A percentile compares a stretch with the other conserved stretches of the same genome.
These are phyloP conservation scores for Clitopilus passeckerianus DNA, from an alignment of 768 basidiomycete genomes.

Conservation along the genomic window DNA sequence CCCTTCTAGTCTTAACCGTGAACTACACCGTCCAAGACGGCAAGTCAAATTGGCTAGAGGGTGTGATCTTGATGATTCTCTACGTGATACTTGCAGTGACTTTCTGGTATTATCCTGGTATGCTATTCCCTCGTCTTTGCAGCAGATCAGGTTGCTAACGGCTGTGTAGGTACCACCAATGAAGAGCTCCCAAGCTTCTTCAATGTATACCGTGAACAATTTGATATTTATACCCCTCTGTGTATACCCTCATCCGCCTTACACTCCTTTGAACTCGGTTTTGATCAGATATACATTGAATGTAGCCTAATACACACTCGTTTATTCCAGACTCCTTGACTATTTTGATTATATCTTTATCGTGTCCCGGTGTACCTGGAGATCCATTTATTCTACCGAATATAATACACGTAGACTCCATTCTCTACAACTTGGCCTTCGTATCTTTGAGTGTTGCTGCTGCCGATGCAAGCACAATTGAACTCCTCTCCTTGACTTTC, in stretches of 20 bases:
- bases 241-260: not conserved
- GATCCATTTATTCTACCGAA: too few relatives aligned
- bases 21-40: constrained; percentile 85
- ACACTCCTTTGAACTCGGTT: not conserved
- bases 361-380: too few relatives aligned
- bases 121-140: not conserved
- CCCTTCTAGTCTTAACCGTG: constrained; percentile 63
- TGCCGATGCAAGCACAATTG: constrained; percentile 70
- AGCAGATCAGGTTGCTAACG: not conserved
- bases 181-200: not conserved
- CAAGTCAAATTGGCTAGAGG: constrained; percentile 90
- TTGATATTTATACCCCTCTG: not conserved
- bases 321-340: too few relatives aligned
- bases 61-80: constrained; percentile 64
- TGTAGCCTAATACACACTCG: too few relatives aligned
- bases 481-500: constrained; percentile 83
- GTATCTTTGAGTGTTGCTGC: constrained; percentile 66
- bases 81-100: constrained; percentile 69
- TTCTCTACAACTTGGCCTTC: constrained; percentile 49
- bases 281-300: too few relatives aligned
- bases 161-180: not conserved
- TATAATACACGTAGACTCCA: not conserved
- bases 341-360: too few relatives aligned
- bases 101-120: constrained; percentile 61
- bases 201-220: too few relatives aligned